Evolutionary conservation across 1,284 basidiomycete species (phyloP).

Genomic region (Apiotrichum akiyoshidainum): DNA sequence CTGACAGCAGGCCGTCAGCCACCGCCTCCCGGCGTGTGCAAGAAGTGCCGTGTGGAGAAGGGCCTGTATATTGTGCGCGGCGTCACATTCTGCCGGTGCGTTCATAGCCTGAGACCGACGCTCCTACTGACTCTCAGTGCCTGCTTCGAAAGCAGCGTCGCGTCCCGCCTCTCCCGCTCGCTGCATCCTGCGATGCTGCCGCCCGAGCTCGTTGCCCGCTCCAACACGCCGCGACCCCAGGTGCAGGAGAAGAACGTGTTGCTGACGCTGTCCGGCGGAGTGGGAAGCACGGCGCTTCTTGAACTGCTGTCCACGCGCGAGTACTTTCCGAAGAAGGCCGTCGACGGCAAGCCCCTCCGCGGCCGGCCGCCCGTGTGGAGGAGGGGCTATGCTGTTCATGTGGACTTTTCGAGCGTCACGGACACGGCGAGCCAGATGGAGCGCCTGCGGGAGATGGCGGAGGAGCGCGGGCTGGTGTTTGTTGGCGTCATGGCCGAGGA

Average conservation of each 20-base stretch:
- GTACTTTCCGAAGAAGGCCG: constrained; percentile 33
- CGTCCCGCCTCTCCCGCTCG: constrained; percentile 25
- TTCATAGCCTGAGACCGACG: neutral
- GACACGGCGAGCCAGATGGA: constrained; percentile 14
- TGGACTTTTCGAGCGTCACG: constrained; percentile 38
- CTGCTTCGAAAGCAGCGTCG: constrained; percentile 35
- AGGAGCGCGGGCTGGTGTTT: constrained; percentile 27
- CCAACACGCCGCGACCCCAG: constrained; percentile 23
- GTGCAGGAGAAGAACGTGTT: constrained; percentile 28
- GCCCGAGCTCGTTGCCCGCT: neutral
- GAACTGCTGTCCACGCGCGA: constrained; percentile 29
- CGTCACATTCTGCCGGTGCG: constrained; percentile 41
- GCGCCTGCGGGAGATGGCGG: constrained; percentile 23
- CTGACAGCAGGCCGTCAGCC: constrained; percentile 23
- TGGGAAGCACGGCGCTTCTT: constrained; percentile 42
- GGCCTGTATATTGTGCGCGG: constrained; percentile 38
- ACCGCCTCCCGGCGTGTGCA: constrained; percentile 34
- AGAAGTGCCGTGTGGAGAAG: constrained; percentile 34
- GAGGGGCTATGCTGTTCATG: constrained; percentile 41
- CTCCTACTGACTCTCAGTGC: constrained; percentile 15
- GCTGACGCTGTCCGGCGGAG: constrained; percentile 42
- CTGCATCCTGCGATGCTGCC: constrained; percentile 34
- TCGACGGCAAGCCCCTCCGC: constrained; percentile 28
- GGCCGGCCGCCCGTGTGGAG: constrained; percentile 40
- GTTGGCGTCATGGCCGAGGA: constrained; percentile 42